Conservation (phyloP, 129 eudicot species). For the Pseudognaphalium luteoalbum region DNA sequence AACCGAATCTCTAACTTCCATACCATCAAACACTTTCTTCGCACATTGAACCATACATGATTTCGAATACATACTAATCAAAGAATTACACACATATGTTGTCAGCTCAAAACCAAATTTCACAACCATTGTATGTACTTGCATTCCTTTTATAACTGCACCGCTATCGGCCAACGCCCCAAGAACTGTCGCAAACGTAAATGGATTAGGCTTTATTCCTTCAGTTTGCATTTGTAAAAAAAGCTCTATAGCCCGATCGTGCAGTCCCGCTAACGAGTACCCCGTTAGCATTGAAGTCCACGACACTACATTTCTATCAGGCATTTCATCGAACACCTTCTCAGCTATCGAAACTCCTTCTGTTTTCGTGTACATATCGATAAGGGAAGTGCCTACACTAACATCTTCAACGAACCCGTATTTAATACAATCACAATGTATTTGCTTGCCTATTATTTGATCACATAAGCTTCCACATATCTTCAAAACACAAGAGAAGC, state of each 20-base stretch:
- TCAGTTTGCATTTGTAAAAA: slow-evolving; percentile 55
- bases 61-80: slow-evolving; percentile 82
- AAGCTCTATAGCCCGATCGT: slow-evolving; percentile 44
- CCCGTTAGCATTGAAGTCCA: slow-evolving; percentile 96
- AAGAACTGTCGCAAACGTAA: slow-evolving; percentile 68
- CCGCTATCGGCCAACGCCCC: slow-evolving; percentile 72
- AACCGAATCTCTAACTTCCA: slow-evolving; percentile 51
- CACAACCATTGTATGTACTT: slow-evolving; percentile 65
- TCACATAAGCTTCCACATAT: slow-evolving; percentile 63
- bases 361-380: slow-evolving; percentile 80
- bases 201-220: slow-evolving; percentile 70
- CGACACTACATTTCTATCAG: slow-evolving; percentile 74
- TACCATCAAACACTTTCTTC: slow-evolving; percentile 53
- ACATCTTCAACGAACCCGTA: slow-evolving; percentile 67
- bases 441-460: slow-evolving; percentile 53
- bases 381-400: slow-evolving; percentile 87
- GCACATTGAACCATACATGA: slow-evolving; percentile 56
- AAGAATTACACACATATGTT: slow-evolving; percentile 68
- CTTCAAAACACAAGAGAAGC: slow-evolving; percentile 73
- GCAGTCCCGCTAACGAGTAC: slow-evolving; percentile 49
- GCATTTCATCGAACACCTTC: slow-evolving; percentile 65
- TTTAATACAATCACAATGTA: slow-evolving; percentile 73
- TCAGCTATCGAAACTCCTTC: slow-evolving; percentile 48
- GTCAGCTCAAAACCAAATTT: slow-evolving; percentile 71
- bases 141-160: slow-evolving; percentile 62